Evolutionary conservation across 306 rosid genomes (phyloP).

Genomic region (Prunus salicina): DNA sequence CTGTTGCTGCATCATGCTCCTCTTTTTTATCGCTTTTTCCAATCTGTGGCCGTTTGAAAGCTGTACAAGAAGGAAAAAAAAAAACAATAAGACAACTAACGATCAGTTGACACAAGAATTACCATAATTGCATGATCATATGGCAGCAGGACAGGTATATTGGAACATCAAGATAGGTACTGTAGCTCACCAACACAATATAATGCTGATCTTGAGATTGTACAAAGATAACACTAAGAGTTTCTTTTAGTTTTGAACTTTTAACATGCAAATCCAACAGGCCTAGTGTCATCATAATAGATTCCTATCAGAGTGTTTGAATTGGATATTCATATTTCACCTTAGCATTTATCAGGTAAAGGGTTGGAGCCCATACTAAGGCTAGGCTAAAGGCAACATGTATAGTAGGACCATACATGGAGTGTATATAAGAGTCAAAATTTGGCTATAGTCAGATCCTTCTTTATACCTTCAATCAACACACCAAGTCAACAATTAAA

Average conservation of each 20-base stretch:
- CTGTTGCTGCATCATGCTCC: slow-evolving; percentile 25
- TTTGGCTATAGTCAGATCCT: background rate
- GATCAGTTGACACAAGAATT: background rate
- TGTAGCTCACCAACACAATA: background rate
- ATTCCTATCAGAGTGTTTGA: background rate
- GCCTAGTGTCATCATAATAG: background rate
- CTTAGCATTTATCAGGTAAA: background rate
- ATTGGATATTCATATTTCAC: too few relatives aligned
- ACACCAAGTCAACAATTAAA: background rate
- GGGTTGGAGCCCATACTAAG: too few relatives aligned
- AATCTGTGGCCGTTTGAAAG: slow-evolving; percentile 30
- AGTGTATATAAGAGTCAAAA: background rate
- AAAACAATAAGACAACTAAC: slow-evolving; percentile 4
- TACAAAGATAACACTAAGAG: background rate
- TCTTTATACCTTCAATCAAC: background rate
- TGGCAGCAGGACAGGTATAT: background rate
- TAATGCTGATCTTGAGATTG: background rate
- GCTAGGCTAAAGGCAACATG: background rate
- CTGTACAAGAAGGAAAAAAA: slow-evolving; percentile 17
- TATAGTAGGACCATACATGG: background rate
- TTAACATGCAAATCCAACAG: background rate
- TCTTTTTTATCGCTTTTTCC: slow-evolving; percentile 26
- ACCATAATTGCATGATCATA: background rate
- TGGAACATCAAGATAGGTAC: background rate
- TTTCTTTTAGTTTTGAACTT: background rate